Evolutionary conservation across 345 rosid genomes (phyloP).

Genomic region (Brassica juncea): DNA sequence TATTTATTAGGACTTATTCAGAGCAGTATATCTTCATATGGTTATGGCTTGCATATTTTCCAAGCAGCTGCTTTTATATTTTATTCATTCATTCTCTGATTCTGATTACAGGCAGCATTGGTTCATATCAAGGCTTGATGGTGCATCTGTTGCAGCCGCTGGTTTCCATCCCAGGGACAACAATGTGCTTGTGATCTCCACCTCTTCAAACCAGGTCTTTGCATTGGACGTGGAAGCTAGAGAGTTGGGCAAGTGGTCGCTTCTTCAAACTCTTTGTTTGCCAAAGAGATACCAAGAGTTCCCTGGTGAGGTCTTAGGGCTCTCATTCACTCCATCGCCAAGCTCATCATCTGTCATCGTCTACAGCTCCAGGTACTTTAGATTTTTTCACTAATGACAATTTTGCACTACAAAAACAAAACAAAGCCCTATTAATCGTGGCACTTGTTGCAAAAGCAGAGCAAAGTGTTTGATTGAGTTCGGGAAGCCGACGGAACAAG

Average conservation of each 20-base stretch:
- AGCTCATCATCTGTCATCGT: constrained; percentile 65
- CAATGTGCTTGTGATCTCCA: constrained; percentile 71
- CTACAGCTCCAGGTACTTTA: constrained; percentile 80
- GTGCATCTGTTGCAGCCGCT: constrained; percentile 92
- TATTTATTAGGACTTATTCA: background rate
- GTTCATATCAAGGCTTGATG: constrained; percentile 89
- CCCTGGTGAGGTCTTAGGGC: constrained; percentile 92
- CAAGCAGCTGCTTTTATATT: background rate
- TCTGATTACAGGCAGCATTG: constrained; percentile 80
- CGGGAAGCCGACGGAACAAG: constrained; percentile 63
- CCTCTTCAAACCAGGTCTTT: constrained; percentile 80
- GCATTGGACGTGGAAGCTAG: constrained; percentile 86
- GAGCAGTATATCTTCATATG: background rate
- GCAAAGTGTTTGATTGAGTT: constrained; percentile 87
- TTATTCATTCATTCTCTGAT: background rate
- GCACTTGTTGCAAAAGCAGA: constrained; percentile 42
- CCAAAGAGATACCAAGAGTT: constrained; percentile 80
- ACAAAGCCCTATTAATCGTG: background rate
- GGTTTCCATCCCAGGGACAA: constrained; percentile 77
- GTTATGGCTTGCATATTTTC: constrained; percentile 4
- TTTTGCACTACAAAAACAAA: background rate
- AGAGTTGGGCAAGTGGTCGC: constrained; percentile 84
- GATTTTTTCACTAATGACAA: background rate
- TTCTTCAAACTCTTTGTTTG: constrained; percentile 50
- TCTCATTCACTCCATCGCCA: constrained; percentile 73